Base-by-base conservation (phyloP, 2,329 filamentous ascomycete genomes). In the Trichoderma arundinaceum region DNA sequence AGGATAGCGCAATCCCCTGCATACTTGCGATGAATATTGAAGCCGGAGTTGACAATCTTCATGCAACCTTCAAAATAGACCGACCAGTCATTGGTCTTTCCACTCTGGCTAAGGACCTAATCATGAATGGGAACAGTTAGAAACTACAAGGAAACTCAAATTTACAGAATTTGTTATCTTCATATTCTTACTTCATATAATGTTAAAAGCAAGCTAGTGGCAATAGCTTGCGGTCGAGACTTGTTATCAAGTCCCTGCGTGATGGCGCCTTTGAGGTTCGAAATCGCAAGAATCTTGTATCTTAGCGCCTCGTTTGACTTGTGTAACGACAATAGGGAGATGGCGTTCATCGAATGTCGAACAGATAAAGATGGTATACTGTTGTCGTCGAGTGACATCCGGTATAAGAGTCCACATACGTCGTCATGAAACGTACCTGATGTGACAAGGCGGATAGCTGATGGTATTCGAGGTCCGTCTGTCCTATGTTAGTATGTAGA, bases 331-430 rank as follows among this genome's bases (percentile, higher is more conserved):
- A 64, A 22, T 17, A 65, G n/a, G 3, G 65, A 66, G 15, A 66
- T 64, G 1, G 65, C 65, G 15, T 58, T 64, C 60, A 66, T 64
- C 15, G 65, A 64, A 17, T 66, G 52, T 12, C 65, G 65, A n/a
- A 64, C 60, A 28, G 65, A 63, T 9, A 66, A 17, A 4, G 65
- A 52, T 17, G 60, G 53, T 10, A 59, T 33, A 9, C 52, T 66
- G 12, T 66, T 58, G 6, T 66, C 65, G 12, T 43, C 46, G 28
- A 64, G 44, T 3, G 65, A 66, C 65, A 66, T 64, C 13, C 65
- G 43, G 46, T 53, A 58, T 15, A 66, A 41, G 3, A 66, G 61
- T 2, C 65, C 52, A 15, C 52, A 66, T 4, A 66, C 60, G 19
- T 64, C 61, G 13, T 64, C 49, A 15, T 61, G 59, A 38, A 64